A percentile compares a stretch with the other conserved stretches of the same genome.
Conservation (phyloP, 2,329 filamentous ascomycete genomes). For the Alternaria gansuensis region DNA sequence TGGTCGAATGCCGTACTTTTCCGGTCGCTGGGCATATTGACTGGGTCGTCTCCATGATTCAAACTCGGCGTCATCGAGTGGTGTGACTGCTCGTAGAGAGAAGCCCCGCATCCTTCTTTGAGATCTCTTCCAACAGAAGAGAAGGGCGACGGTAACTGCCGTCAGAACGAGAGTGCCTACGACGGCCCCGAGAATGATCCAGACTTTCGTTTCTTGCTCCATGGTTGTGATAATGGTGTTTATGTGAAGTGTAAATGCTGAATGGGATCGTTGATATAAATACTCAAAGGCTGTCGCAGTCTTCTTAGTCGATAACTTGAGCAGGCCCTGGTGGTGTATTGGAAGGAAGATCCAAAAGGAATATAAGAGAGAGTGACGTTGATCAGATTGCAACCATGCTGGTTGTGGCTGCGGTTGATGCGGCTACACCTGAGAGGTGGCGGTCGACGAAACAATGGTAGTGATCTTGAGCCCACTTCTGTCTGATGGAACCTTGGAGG, state of each 20-base stretch:
- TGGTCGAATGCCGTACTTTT: slow-evolving; percentile 49
- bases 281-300: not conserved
- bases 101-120: slow-evolving; percentile 49
- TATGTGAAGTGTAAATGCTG: slow-evolving; percentile 4
- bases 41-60: slow-evolving; percentile 54
- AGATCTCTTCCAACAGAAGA: slow-evolving; percentile 48
- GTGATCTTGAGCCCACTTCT: slow-evolving; percentile 30
- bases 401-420: slow-evolving; percentile 32
- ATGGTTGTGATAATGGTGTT: slow-evolving; percentile 26
- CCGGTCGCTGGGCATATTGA: slow-evolving; percentile 48
- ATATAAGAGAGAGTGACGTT: slow-evolving; percentile 29
- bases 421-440: slow-evolving; percentile 28
- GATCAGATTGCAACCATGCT: slow-evolving; percentile 44
- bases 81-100: slow-evolving; percentile 51
- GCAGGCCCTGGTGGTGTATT: slow-evolving; percentile 5
- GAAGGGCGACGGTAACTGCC: slow-evolving; percentile 38
- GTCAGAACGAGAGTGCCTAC: slow-evolving; percentile 47
- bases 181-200: slow-evolving; percentile 50
- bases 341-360: slow-evolving; percentile 24
- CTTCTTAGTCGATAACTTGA: not conserved
- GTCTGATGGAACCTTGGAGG: slow-evolving; percentile 35
- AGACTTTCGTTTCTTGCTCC: slow-evolving; percentile 46
- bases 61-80: slow-evolving; percentile 53
- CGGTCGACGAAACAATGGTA: slow-evolving; percentile 33
- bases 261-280: not conserved